Conservation (phyloP, 2,329 filamentous ascomycete genomes). For the Diaporthe longicolla region DNA sequence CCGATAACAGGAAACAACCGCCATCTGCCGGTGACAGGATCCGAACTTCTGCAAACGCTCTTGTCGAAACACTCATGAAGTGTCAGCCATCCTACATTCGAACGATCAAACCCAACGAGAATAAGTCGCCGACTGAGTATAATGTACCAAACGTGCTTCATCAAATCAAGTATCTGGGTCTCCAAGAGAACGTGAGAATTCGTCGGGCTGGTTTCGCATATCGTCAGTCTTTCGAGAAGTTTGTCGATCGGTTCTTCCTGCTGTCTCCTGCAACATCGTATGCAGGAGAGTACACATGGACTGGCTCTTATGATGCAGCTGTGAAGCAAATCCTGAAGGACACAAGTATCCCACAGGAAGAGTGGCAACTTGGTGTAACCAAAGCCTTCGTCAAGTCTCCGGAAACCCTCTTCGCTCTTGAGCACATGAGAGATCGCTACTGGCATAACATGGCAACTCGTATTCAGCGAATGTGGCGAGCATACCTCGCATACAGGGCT, state of each 20-base stretch:
- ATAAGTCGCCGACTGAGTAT: slow-evolving; percentile 95
- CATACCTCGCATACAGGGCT: slow-evolving; percentile 91
- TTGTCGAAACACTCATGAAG: slow-evolving; percentile 97
- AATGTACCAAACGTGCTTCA: slow-evolving; percentile 93
- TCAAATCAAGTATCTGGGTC: slow-evolving; percentile 98
- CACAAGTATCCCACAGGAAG: slow-evolving; percentile 93
- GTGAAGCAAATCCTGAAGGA: slow-evolving; percentile 95
- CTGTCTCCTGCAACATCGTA: slow-evolving; percentile 95
- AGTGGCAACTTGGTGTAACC: slow-evolving; percentile 96
- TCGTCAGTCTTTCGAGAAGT: slow-evolving; percentile 97
- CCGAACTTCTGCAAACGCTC: slow-evolving; percentile 91
- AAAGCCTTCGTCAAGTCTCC: slow-evolving; percentile 99
- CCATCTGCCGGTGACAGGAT: slow-evolving; percentile 98
- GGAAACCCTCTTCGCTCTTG: slow-evolving; percentile 94
- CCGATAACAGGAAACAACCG: slow-evolving; percentile 94
- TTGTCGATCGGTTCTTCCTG: slow-evolving; percentile 96
- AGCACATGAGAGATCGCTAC: slow-evolving; percentile 97
- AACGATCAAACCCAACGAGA: slow-evolving; percentile 99
- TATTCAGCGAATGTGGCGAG: slow-evolving; percentile 97
- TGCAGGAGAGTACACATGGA: slow-evolving; percentile 97
- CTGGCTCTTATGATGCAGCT: slow-evolving; percentile 87
- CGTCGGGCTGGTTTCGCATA: slow-evolving; percentile 96
- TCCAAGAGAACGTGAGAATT: slow-evolving; percentile 99
- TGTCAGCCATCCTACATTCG: slow-evolving; percentile 97
- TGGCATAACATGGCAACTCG: slow-evolving; percentile 99